phyloP scores from a whole-genome alignment of 768 basidiomycete species.

The Boletus rubropictus region DNA sequence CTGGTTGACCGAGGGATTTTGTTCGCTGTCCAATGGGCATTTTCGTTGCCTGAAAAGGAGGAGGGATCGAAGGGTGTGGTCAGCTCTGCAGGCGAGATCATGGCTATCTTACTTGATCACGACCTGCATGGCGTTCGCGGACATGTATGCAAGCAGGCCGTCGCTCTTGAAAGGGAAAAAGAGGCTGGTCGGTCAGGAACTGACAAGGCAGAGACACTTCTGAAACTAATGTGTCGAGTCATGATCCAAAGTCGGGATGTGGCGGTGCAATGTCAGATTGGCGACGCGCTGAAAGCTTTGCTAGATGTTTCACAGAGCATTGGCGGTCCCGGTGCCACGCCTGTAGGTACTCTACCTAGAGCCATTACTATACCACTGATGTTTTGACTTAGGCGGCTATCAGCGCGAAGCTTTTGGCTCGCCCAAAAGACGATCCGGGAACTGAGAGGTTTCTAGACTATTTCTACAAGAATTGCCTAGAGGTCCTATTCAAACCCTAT shows the following conservation, averaged over 20 bases:
- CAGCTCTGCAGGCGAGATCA: slow-evolving; percentile 78
- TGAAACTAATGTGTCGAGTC: slow-evolving; percentile 69
- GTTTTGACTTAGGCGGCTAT: slow-evolving; percentile 22
- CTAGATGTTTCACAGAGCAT: slow-evolving; percentile 63
- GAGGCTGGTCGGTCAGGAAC: slow-evolving; percentile 49
- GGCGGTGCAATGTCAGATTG: slow-evolving; percentile 85
- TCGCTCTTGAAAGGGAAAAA: slow-evolving; percentile 63
- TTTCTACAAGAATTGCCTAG: slow-evolving; percentile 82
- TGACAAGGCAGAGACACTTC: slow-evolving; percentile 65
- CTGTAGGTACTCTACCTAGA: slow-evolving; percentile 23
- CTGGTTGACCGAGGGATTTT: slow-evolving; percentile 86
- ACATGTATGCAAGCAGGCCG: slow-evolving; percentile 78
- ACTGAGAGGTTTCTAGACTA: slow-evolving; percentile 89
- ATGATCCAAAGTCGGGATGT: slow-evolving; percentile 77
- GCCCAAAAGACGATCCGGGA: slow-evolving; percentile 74
- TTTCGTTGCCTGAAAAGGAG: slow-evolving; percentile 60
- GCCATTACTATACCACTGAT: slow-evolving; percentile 2
- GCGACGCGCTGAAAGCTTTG: slow-evolving; percentile 79
- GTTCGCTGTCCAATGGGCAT: slow-evolving; percentile 89
- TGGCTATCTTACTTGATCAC: slow-evolving; percentile 83
- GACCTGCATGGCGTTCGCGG: slow-evolving; percentile 81
- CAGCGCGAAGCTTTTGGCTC: slow-evolving; percentile 44
- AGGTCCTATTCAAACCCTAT: slow-evolving; percentile 78
- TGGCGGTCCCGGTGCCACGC: slow-evolving; percentile 33
- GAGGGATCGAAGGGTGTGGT: slow-evolving; percentile 52